A percentile compares a stretch with the other conserved stretches of the same genome.
These are phyloP conservation scores for Trichoderma aggressivum DNA, from an alignment of 2,329 filamentous ascomycete genomes.

Conservation along the genomic window DNA sequence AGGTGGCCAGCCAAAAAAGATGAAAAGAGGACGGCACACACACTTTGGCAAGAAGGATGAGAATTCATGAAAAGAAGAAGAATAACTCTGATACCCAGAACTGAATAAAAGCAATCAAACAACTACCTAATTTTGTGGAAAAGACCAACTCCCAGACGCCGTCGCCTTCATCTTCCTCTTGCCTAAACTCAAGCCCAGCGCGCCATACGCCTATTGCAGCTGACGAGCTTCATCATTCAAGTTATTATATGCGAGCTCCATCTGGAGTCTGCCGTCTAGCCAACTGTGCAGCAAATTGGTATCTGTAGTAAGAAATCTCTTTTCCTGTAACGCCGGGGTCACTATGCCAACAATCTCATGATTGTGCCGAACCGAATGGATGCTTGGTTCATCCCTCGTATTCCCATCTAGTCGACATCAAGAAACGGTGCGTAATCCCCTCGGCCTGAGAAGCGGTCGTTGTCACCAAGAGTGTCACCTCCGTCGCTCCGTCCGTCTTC, in stretches of 20 bases:
- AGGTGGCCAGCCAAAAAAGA: background rate
- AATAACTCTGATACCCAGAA: background rate
- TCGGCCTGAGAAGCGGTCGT: background rate
- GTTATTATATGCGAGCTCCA: background rate
- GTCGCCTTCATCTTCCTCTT: background rate
- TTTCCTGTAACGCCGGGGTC: background rate
- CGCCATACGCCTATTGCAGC: background rate
- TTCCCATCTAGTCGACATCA: conserved; percentile 18
- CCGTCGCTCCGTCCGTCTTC: background rate
- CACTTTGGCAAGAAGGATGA: background rate
- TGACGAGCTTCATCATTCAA: background rate
- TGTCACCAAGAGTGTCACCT: conserved; percentile 17
- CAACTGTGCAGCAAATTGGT: background rate
- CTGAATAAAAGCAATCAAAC: background rate
- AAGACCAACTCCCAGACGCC: background rate
- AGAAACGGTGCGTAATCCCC: conserved; percentile 32
- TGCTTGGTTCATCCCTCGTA: background rate
- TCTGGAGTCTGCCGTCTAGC: background rate
- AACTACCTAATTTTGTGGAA: background rate
- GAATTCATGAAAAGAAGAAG: background rate
- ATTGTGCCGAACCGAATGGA: background rate
- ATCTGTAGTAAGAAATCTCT: background rate
- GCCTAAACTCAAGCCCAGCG: background rate
- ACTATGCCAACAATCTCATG: background rate
- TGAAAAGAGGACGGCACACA: background rate